phyloP scores from a whole-genome alignment of 164 flowering plant species.

The Tetracentron sinense region DNA sequence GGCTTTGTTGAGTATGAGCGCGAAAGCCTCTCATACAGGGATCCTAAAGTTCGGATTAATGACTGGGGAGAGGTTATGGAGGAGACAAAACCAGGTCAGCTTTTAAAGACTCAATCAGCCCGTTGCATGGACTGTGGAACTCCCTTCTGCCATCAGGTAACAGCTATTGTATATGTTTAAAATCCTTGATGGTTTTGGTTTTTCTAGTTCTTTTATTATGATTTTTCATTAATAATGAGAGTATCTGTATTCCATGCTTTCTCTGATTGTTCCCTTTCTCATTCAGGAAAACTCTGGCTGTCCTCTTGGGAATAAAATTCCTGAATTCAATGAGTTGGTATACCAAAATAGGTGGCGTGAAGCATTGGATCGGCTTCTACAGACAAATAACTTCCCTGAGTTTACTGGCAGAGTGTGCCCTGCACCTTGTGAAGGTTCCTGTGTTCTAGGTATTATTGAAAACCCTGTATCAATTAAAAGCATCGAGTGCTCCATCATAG shows the following conservation, averaged over 20 bases:
- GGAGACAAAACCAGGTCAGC: conserved; percentile 68
- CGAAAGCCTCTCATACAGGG: conserved; percentile 78
- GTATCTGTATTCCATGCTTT: background rate
- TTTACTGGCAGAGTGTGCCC: conserved; percentile 99
- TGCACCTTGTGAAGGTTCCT: conserved; percentile 99
- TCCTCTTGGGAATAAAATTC: conserved; percentile 98
- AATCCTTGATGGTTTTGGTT: background rate
- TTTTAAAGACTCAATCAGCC: conserved; percentile 89
- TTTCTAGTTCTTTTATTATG: no score
- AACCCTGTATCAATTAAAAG: conserved; percentile 96
- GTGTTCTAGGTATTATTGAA: conserved; percentile 98
- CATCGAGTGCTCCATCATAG: conserved; percentile 94
- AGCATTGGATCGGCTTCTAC: conserved; percentile 87
- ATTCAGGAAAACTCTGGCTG: conserved; percentile 93
- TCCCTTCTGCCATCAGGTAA: conserved; percentile 99
- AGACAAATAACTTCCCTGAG: conserved; percentile 99
- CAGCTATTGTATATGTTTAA: background rate
- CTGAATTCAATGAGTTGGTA: conserved; percentile 96
- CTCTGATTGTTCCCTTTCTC: background rate
- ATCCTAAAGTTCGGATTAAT: conserved; percentile 68
- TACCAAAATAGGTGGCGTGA: conserved; percentile 98
- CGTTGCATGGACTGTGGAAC: conserved; percentile 99
- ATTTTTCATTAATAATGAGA: no score
- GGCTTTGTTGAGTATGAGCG: conserved; percentile 94
- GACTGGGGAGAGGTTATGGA: conserved; percentile 96